Conservation (phyloP, 495 filamentous ascomycete genomes). For the Neurospora tetrasperma region DNA sequence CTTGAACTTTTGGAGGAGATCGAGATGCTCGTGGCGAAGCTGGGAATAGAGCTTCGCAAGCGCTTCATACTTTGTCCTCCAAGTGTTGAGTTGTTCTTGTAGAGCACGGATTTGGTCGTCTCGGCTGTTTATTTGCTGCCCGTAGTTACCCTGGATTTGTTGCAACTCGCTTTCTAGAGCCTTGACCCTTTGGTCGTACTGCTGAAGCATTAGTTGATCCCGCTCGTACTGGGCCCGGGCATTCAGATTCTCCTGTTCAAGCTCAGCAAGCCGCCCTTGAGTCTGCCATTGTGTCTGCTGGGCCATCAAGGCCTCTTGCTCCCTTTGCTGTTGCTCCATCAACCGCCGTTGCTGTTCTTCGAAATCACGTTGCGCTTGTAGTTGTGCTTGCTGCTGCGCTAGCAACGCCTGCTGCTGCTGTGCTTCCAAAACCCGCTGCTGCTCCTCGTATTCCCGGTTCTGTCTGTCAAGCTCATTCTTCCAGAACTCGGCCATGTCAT, state of each 20-base stretch:
- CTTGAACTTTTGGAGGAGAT: constrained; percentile 91
- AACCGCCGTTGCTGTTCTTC: constrained; percentile 88
- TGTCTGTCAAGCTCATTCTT: constrained; percentile 81
- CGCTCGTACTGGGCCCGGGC: constrained; percentile 90
- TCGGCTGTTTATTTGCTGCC: constrained; percentile 76
- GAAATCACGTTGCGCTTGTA: constrained; percentile 82
- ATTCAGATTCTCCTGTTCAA: constrained; percentile 90
- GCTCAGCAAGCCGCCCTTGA: constrained; percentile 82
- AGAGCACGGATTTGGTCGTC: constrained; percentile 89
- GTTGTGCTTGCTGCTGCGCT: constrained; percentile 63
- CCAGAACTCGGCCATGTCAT: constrained; percentile 97
- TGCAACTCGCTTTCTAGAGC: constrained; percentile 78
- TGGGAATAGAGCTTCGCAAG: constrained; percentile 95
- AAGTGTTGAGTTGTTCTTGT: constrained; percentile 92
- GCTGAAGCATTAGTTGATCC: constrained; percentile 93
- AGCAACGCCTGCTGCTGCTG: constrained; percentile 58
- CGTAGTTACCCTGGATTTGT: constrained; percentile 70
- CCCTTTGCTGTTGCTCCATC: constrained; percentile 78
- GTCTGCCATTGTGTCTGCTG: constrained; percentile 88
- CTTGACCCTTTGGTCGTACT: constrained; percentile 91
- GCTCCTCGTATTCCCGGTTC: constrained; percentile 87
- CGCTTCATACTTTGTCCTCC: constrained; percentile 93
- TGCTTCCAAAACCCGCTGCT: constrained; percentile 77
- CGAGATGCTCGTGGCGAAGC: constrained; percentile 87
- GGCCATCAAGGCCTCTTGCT: constrained; percentile 77